Evolutionary conservation across 2,329 filamentous ascomycete genomes (phyloP), one percentile per base, ranked within the genome.

Genomic region (Lachnellula occidentalis): DNA sequence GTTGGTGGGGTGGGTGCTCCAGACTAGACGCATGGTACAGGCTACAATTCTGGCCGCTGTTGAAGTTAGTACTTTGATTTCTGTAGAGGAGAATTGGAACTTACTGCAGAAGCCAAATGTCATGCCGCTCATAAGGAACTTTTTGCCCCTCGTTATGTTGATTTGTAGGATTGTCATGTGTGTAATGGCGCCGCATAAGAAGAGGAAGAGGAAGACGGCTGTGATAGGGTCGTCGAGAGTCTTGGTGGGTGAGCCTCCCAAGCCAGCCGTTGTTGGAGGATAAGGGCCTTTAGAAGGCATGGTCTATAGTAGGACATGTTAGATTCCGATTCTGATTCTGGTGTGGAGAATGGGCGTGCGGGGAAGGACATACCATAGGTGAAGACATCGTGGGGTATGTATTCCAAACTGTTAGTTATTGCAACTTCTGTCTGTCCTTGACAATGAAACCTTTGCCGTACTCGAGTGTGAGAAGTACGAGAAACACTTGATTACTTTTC

Each of bases 161-260:
- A 73, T 62, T 56, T 76, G 74, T 53, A 83, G 75, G 47, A 86
- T 77, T 47, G 73, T 74, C 76, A 86, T 80, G 74, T 88, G 81
- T 54, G 73, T 61, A 15, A 69, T 72, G 7, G 80, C 83, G n/a
- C 73, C 76, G 46, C 64, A 37, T 34, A 80, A 56, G 69, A 85
- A 88, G 53, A 87, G 67, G 41, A 71, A 67, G 14, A 90, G 68
- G 58, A 91, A 80, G 54, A 88, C 78, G 50, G 78, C 75, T 57
- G 75, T 80, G 66, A 90, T 76, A 37, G 87, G 84, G 7, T 84
- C 76, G 67, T 92, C 88, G 58, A 86, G 71, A 2, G 66, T 58
- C 4, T 76, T 65, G 1, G 74, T 78, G 1, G 88, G 87, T 65
- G 2, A 76, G 22, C 83, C 81, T 54, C 86, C 85, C 17, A 84